Evolutionary conservation across 495 filamentous ascomycete species (phyloP), one percentile per base, ranked within the genome.

Genomic region (Eremomyces bilateralis): DNA sequence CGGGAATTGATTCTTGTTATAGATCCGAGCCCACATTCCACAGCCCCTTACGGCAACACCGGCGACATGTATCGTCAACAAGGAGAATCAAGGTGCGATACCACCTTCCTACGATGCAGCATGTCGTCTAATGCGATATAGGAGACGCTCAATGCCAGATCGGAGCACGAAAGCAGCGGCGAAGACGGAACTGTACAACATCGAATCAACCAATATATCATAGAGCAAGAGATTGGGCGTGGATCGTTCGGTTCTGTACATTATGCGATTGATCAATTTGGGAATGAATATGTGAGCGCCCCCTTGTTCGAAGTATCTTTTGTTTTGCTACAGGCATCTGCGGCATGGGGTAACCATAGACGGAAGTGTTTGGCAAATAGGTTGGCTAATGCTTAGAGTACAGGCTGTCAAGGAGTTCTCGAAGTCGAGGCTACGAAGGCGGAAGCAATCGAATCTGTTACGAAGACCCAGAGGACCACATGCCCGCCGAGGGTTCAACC

Each of bases 381-480:
- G n/a, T n/a, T n/a, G n/a, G 31, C 15, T 35, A 19, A 36, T 18
- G 16, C 21, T 20, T 31, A 29, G 10, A 34, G 17, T 32, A 29
- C 39, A 93, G 83, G 85, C 88, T 34, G 72, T 97, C 40, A 97
- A 97, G 56, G 85, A 93, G 46, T 95, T 97, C 56, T 94, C 85
- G 34, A 97, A 97, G 52, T 68, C 81, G 3, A 69, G 84, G 24
- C 58, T 97, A 24, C 69, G 84, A n/a, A 93, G 83, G 57, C 79
- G 83, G 21, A 80, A 76, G 20, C 84, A 95, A 52, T 93, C 88
- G 12, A 74, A 90, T 52, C 73, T 94, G 28, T 53, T 53, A 6
- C 62, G 61, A 34, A 57, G 66, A 42, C 59, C 63, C 3, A 35
- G 38, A 34, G n/a, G n/a, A n/a, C n/a, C n/a, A n/a, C n/a, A n/a